Percentiles rank a stretch among this genome's conserved stretches.
Conservation (phyloP, 2,329 filamentous ascomycete genomes). For the Arthrobotrys megalospora region DNA sequence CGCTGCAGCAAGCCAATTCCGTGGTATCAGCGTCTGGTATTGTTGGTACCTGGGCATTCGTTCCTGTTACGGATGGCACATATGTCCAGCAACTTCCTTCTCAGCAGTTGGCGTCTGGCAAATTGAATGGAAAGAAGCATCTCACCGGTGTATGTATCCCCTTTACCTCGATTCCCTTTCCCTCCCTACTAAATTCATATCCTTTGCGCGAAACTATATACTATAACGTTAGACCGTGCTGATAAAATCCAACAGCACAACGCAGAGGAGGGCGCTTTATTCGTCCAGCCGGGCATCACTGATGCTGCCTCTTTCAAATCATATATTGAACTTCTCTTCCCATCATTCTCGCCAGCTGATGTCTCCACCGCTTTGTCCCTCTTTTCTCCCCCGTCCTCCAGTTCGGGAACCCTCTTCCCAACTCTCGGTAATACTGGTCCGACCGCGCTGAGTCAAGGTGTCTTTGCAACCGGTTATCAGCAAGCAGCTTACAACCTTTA, state of each 20-base stretch:
- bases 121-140: constrained; percentile 26
- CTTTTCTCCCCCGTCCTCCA: constrained; percentile 61
- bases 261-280: constrained; percentile 21
- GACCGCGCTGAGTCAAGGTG: constrained; percentile 71
- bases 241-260: constrained; percentile 22
- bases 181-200: too few relatives aligned
- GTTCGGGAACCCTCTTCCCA: constrained; percentile 66
- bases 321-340: constrained; percentile 27
- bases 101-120: constrained; percentile 17
- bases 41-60: constrained; percentile 16
- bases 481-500: constrained; percentile 73
- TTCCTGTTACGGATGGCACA: constrained; percentile 25
- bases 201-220: neutral
- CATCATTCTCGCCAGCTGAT: neutral
- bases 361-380: constrained; percentile 3
- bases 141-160: constrained; percentile 17
- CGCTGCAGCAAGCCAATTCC: constrained; percentile 23
- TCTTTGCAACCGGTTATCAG: constrained; percentile 72
- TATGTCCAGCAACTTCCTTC: constrained; percentile 29
- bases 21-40: constrained; percentile 30
- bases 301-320: constrained; percentile 14
- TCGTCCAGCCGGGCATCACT: constrained; percentile 17
- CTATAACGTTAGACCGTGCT: neutral
- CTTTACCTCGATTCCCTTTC: too few relatives aligned
- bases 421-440: constrained; percentile 67